phyloP scores from a whole-genome alignment of 345 rosid species.

The Reutealis trisperma region DNA sequence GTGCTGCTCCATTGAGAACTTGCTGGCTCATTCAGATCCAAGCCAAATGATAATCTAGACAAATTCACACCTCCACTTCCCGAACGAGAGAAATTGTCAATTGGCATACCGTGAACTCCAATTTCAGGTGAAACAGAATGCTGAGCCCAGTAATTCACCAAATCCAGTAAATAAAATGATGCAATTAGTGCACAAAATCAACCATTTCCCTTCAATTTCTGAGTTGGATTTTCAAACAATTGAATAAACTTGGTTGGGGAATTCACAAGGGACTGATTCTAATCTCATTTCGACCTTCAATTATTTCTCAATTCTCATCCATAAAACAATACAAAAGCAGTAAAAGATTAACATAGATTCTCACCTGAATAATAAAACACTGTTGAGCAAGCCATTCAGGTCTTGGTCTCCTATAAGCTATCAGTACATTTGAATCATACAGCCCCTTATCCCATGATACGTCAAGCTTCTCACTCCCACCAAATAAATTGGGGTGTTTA shows the following conservation, averaged over 20 bases:
- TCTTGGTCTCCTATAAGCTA: conserved; percentile 89
- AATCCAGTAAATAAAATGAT: conserved; percentile 3
- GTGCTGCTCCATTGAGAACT: conserved; percentile 88
- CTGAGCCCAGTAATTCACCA: conserved; percentile 40
- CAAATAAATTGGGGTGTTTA: conserved; percentile 93
- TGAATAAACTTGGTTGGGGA: not conserved
- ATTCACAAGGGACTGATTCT: not conserved
- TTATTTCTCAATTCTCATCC: not conserved
- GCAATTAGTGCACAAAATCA: not conserved
- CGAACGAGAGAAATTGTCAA: conserved; percentile 82
- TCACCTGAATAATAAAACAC: conserved; percentile 78
- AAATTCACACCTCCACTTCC: conserved; percentile 90
- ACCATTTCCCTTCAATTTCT: not conserved
- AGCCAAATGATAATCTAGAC: conserved; percentile 73
- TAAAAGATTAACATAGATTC: conserved; percentile 1
- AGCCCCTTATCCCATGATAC: conserved; percentile 92
- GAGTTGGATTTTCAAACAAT: not conserved
- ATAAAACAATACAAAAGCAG: not conserved
- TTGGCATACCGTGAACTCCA: conserved; percentile 79
- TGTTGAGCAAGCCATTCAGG: conserved; percentile 93
- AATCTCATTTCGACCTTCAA: not conserved
- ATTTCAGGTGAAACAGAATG: conserved; percentile 92
- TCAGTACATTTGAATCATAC: conserved; percentile 77
- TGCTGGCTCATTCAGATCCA: conserved; percentile 84
- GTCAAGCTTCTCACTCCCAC: conserved; percentile 98